phyloP scores from a whole-genome alignment of 768 basidiomycete genomes.

The Paxillus rubicundulus region DNA sequence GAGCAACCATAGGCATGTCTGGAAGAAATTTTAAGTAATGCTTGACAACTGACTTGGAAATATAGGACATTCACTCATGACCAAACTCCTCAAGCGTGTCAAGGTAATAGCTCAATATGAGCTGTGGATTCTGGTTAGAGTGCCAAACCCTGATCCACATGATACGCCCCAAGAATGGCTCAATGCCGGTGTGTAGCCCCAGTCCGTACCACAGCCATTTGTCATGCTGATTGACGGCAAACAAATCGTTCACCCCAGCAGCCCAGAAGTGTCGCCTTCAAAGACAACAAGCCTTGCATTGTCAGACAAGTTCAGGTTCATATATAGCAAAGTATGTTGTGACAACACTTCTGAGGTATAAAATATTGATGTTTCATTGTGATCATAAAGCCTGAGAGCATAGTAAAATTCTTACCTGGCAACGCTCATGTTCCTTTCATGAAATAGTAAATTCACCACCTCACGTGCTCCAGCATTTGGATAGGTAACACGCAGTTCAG shows the following conservation, averaged over 20 bases:
- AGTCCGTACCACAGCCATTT: slow-evolving; percentile 44
- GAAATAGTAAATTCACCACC: slow-evolving; percentile 20
- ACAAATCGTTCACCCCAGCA: slow-evolving; percentile 41
- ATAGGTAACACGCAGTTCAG: slow-evolving; percentile 16
- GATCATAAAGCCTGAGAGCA: neutral
- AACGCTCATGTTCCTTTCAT: slow-evolving; percentile 26
- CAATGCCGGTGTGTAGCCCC: slow-evolving; percentile 22
- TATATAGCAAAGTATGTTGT: neutral
- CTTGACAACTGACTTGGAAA: neutral
- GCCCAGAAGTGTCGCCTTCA: slow-evolving; percentile 30
- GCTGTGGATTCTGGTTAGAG: slow-evolving; percentile 21
- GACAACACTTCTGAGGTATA: neutral
- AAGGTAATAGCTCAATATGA: slow-evolving; percentile 20
- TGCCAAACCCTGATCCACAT: no score
- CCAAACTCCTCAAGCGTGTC: slow-evolving; percentile 13
- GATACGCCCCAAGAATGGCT: slow-evolving; percentile 18
- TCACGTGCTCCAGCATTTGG: slow-evolving; percentile 29
- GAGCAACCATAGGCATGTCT: slow-evolving; percentile 41
- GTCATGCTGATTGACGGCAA: slow-evolving; percentile 44
- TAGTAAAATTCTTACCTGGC: slow-evolving; percentile 13
- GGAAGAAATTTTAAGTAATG: neutral
- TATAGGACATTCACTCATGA: slow-evolving; percentile 16
- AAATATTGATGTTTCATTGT: neutral
- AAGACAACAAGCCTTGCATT: slow-evolving; percentile 19
- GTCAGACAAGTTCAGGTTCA: slow-evolving; percentile 23